These are phyloP conservation scores for Hymenotorrendiella dingleyae DNA, from an alignment of 2,329 filamentous ascomycete species.

Conservation along the genomic window DNA sequence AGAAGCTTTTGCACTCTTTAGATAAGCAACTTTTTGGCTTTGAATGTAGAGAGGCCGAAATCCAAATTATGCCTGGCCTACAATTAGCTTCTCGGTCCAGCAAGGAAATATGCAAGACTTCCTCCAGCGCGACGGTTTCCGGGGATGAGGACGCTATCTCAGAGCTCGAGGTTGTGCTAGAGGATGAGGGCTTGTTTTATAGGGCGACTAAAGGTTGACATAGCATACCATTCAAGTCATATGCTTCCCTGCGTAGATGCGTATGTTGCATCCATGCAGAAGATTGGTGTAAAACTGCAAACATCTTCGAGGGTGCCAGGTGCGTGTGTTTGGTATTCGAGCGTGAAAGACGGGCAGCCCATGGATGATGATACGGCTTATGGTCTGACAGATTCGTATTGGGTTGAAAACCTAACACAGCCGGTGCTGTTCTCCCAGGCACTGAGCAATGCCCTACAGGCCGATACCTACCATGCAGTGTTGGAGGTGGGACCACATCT, in stretches of 20 bases:
- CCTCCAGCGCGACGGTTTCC: constrained; percentile 23
- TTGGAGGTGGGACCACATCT: too few relatives aligned
- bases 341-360: too few relatives aligned
- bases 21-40: too few relatives aligned
- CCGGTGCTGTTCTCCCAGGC: constrained; percentile 36
- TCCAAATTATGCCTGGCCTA: too few relatives aligned
- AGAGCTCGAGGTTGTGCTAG: constrained; percentile 6
- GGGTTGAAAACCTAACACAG: constrained; percentile 34
- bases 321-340: too few relatives aligned
- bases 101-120: constrained; percentile 25
- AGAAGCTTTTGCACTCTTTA: too few relatives aligned
- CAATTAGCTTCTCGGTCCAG: too few relatives aligned
- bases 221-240: constrained; percentile 26
- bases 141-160: constrained; percentile 20
- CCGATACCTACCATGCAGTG: constrained; percentile 11
- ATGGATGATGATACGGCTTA: too few relatives aligned
- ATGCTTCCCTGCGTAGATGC: constrained; percentile 13
- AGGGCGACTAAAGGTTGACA: constrained; percentile 15
- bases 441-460: constrained; percentile 4
- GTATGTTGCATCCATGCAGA: constrained; percentile 12
- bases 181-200: constrained; percentile 14
- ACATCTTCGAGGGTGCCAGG: too few relatives aligned
- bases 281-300: too few relatives aligned
- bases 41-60: too few relatives aligned
- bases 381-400: constrained; percentile 13